Percentiles rank a stretch among this genome's conserved stretches.
Conservation (phyloP, 441 rosid genomes). For the Syzygium syzygioides region DNA sequence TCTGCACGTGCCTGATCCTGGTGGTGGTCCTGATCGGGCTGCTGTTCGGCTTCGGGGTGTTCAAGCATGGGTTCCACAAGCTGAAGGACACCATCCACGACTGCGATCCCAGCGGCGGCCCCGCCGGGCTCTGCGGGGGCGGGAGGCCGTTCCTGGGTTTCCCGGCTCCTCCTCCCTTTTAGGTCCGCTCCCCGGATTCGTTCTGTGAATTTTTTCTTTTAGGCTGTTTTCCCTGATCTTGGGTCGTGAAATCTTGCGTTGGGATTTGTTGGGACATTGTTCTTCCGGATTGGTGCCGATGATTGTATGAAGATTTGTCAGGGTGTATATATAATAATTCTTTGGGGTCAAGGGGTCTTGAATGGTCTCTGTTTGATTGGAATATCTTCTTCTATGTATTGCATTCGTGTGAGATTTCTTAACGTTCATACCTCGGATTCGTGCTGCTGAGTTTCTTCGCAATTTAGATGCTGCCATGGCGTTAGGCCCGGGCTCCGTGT, state of each 20-base stretch:
- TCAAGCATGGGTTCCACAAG: conserved; percentile 66
- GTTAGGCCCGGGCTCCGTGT: not conserved
- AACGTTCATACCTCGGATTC: too few relatives aligned
- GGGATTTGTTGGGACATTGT: not conserved
- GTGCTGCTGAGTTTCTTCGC: not conserved
- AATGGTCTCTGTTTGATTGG: not conserved
- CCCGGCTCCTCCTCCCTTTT: not conserved
- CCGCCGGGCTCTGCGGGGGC: not conserved
- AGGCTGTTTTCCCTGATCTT: not conserved
- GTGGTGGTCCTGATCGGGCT: conserved; percentile 54
- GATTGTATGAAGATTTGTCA: not conserved
- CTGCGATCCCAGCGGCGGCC: not conserved
- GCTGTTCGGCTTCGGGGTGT: conserved; percentile 80
- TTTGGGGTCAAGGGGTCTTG: not conserved
- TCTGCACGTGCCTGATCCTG: conserved; percentile 52
- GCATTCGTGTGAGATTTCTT: not conserved
- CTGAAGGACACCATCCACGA: conserved; percentile 35
- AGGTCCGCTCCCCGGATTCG: not conserved
- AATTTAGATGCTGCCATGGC: not conserved
- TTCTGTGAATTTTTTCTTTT: not conserved
- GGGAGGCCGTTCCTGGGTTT: not conserved
- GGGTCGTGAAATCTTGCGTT: not conserved
- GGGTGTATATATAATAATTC: not conserved
- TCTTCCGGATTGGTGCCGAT: not conserved
- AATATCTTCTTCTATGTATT: not conserved